Evolutionary conservation across 331 rosid species (phyloP).

Genomic region (Ulmus americana): DNA sequence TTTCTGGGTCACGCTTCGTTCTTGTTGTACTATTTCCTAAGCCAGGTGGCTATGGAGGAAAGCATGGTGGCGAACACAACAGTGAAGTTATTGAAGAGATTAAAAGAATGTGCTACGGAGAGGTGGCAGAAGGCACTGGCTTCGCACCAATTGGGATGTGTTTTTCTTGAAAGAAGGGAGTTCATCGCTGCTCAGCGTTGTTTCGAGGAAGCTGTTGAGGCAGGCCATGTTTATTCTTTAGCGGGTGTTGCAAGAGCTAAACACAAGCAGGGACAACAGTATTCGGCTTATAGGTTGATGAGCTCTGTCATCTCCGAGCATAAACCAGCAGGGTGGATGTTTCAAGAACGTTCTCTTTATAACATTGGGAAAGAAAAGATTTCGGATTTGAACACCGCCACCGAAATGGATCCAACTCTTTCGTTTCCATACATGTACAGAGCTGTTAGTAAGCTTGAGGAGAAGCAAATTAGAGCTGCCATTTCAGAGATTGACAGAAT

Average conservation of each 20-base stretch:
- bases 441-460: constrained; percentile 55
- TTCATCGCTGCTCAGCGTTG: constrained; percentile 41
- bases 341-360: constrained; percentile 75
- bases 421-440: constrained; percentile 65
- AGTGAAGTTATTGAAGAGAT: constrained; percentile 56
- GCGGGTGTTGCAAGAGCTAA: constrained; percentile 73
- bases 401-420: constrained; percentile 69
- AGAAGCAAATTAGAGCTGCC: constrained; percentile 57
- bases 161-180: constrained; percentile 55
- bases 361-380: constrained; percentile 62
- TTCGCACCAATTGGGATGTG: constrained; percentile 68
- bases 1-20: constrained; percentile 48
- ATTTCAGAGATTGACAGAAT: constrained; percentile 56
- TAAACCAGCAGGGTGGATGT: constrained; percentile 84
- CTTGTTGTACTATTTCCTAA: constrained; percentile 65
- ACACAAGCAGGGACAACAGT: constrained; percentile 64
- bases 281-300: constrained; percentile 63
- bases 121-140: constrained; percentile 68
- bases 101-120: constrained; percentile 49
- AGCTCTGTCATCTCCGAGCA: constrained; percentile 55
- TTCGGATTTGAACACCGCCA: constrained; percentile 61
- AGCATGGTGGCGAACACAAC: constrained; percentile 56
- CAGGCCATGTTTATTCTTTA: constrained; percentile 65
- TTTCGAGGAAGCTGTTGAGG: constrained; percentile 58
- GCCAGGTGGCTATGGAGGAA: constrained; percentile 77